Evolutionary conservation across 768 basidiomycete genomes (phyloP).

Genomic region (Flagelloscypha sp.): DNA sequence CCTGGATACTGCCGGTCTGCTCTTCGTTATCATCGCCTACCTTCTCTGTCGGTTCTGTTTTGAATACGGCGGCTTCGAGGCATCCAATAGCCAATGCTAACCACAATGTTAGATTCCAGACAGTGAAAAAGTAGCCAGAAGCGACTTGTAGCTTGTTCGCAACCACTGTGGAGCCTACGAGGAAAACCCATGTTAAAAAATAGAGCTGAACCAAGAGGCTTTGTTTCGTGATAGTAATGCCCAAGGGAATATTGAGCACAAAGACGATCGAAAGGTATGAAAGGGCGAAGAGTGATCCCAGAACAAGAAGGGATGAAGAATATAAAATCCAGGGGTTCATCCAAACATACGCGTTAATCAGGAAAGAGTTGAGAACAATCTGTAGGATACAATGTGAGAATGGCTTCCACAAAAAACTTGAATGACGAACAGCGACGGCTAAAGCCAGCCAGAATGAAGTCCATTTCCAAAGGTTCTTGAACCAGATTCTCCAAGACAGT

Average conservation of each 20-base stretch:
- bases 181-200: slow-evolving; percentile 49
- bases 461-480: slow-evolving; percentile 36
- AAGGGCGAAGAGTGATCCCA: slow-evolving; percentile 39
- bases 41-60: slow-evolving; percentile 7
- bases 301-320: slow-evolving; percentile 44
- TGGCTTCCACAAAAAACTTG: slow-evolving; percentile 44
- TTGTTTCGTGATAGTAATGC: slow-evolving; percentile 29
- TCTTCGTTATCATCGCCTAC: slow-evolving; percentile 10
- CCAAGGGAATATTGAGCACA: slow-evolving; percentile 30
- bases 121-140: slow-evolving; percentile 48
- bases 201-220: slow-evolving; percentile 47
- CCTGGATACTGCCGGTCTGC: slow-evolving; percentile 3
- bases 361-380: slow-evolving; percentile 31
- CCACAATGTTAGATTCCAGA: slow-evolving; percentile 42
- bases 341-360: slow-evolving; percentile 2
- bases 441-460: slow-evolving; percentile 59
- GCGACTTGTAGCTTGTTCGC: slow-evolving; percentile 36
- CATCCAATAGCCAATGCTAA: slow-evolving; percentile 31
- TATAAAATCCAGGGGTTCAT: slow-evolving; percentile 43
- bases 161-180: slow-evolving; percentile 41
- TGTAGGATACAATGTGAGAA: slow-evolving; percentile 52
- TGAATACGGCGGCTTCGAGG: slow-evolving; percentile 24
- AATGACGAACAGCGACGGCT: slow-evolving; percentile 30
- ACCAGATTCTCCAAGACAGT: slow-evolving; percentile 16
- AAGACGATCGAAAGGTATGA: slow-evolving; percentile 41